phyloP scores from a whole-genome alignment of 768 basidiomycete species.

The Ramaria sp. region DNA sequence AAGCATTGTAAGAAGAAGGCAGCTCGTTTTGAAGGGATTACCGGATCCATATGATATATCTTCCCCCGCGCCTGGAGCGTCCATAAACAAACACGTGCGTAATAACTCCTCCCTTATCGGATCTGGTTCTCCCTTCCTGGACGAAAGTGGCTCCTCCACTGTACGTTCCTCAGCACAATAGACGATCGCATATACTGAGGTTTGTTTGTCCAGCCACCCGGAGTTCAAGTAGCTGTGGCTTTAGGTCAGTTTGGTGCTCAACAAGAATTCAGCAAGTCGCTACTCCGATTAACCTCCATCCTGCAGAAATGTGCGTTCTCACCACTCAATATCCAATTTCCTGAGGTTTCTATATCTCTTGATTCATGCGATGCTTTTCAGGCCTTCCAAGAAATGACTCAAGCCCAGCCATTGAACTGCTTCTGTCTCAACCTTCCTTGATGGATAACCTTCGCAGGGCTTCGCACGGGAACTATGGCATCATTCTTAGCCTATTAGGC shows the following conservation, averaged over 20 bases:
- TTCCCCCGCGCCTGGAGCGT: slow-evolving; percentile 17
- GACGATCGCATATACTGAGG: slow-evolving; percentile 1
- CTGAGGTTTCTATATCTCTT: not conserved
- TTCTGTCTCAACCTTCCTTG: slow-evolving; percentile 69
- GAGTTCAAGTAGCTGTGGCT: slow-evolving; percentile 12
- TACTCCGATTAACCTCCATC: slow-evolving; percentile 69
- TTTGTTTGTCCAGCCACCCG: slow-evolving; percentile 7
- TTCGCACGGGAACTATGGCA: slow-evolving; percentile 83
- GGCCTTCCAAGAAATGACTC: slow-evolving; percentile 56
- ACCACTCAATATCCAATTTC: not conserved
- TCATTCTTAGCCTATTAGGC: slow-evolving; percentile 87
- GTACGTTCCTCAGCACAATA: not conserved
- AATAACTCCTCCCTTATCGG: slow-evolving; percentile 24
- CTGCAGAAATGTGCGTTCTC: slow-evolving; percentile 57
- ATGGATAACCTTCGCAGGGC: slow-evolving; percentile 85
- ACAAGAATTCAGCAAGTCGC: slow-evolving; percentile 65
- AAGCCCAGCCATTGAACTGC: slow-evolving; percentile 72
- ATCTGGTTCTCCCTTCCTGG: slow-evolving; percentile 16
- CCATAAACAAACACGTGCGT: slow-evolving; percentile 13
- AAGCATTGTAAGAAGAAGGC: slow-evolving; percentile 71
- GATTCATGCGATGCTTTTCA: slow-evolving; percentile 17
- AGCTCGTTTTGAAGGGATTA: slow-evolving; percentile 49
- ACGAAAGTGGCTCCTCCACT: not conserved
- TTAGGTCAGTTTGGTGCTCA: slow-evolving; percentile 70
- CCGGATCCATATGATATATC: slow-evolving; percentile 61